A percentile compares a stretch with the other conserved stretches of the same genome.
phyloP scores from a whole-genome alignment of 345 rosid genomes.

The Hirschfeldia incana region DNA sequence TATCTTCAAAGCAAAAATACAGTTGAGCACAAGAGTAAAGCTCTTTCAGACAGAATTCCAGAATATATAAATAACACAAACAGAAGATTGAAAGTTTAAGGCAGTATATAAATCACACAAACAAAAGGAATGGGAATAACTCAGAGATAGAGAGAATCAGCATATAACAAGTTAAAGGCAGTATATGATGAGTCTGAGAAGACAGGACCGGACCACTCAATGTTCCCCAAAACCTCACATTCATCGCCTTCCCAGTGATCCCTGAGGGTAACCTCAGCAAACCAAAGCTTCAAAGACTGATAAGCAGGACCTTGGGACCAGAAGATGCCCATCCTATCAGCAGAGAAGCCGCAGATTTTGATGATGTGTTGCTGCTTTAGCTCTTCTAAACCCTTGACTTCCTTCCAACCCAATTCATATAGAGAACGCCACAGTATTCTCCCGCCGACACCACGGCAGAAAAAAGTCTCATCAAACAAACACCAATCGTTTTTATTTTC shows the following conservation, averaged over 20 bases:
- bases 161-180: not conserved
- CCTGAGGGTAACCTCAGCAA: not conserved
- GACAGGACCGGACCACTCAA: constrained; percentile 5
- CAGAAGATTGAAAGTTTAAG: too few species aligned
- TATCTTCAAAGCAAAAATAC: not conserved
- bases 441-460: not conserved
- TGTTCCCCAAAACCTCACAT: not conserved
- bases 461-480: not conserved
- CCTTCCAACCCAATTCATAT: not conserved
- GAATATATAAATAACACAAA: too few species aligned
- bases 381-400: constrained; percentile 11
- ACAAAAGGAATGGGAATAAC: not conserved
- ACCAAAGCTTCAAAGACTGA: not conserved
- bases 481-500: not conserved
- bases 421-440: not conserved
- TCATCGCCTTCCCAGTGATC: too few species aligned
- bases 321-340: not conserved
- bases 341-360: not conserved
- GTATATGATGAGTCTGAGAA: not conserved
- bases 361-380: constrained; percentile 1
- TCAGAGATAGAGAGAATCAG: not conserved
- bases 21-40: not conserved
- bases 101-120: too few species aligned
- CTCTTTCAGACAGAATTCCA: too few species aligned
- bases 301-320: not conserved